Evolutionary conservation across 2,329 filamentous ascomycete species (phyloP).

Genomic region (Epichloe elymi): DNA sequence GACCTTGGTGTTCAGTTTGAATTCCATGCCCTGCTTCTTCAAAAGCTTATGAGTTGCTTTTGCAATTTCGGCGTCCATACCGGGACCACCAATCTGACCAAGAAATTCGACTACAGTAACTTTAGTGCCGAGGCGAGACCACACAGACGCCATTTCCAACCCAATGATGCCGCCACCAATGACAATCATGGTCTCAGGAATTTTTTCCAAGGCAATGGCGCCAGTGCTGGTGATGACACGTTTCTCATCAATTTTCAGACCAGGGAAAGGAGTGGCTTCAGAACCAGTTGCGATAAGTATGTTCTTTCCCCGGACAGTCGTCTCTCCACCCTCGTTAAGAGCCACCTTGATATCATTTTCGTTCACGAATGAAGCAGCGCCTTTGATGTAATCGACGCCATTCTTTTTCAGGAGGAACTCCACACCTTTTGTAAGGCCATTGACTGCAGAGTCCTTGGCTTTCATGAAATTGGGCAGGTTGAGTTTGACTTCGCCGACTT

Average conservation of each 20-base stretch:
- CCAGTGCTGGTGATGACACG: slow-evolving; percentile 93
- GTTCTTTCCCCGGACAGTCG: slow-evolving; percentile 81
- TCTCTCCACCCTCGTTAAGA: slow-evolving; percentile 83
- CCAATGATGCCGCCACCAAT: slow-evolving; percentile 98
- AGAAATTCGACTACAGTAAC: slow-evolving; percentile 97
- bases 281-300: slow-evolving; percentile 95
- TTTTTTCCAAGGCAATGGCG: slow-evolving; percentile 80
- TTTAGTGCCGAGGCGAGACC: slow-evolving; percentile 85
- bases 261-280: slow-evolving; percentile 92
- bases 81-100: slow-evolving; percentile 88
- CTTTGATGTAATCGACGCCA: slow-evolving; percentile 95
- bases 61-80: slow-evolving; percentile 90
- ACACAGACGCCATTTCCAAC: slow-evolving; percentile 95
- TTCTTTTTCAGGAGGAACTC: slow-evolving; percentile 99
- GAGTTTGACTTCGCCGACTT: slow-evolving; percentile 92
- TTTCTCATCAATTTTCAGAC: slow-evolving; percentile 93
- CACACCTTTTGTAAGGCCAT: slow-evolving; percentile 85
- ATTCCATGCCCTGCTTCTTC: slow-evolving; percentile 92
- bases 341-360: slow-evolving; percentile 87
- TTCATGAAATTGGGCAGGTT: slow-evolving; percentile 96
- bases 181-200: slow-evolving; percentile 92
- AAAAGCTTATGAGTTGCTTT: slow-evolving; percentile 89
- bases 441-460: slow-evolving; percentile 87
- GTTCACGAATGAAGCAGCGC: slow-evolving; percentile 72
- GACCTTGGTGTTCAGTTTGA: slow-evolving; percentile 97